Conservation (phyloP, 768 basidiomycete genomes). For the Asterophora parasitica region DNA sequence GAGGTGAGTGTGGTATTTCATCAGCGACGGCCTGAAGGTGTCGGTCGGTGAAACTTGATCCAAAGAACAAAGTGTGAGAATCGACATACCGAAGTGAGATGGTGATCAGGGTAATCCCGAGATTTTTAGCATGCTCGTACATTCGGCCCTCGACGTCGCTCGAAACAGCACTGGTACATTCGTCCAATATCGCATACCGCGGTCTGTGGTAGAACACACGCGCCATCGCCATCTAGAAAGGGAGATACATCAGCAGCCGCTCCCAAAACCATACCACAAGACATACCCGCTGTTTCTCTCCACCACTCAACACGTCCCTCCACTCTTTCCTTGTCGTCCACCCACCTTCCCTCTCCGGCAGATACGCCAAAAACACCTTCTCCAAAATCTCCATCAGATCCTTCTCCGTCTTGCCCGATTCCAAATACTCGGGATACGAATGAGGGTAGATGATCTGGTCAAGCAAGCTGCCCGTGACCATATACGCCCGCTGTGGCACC, state of each 20-base stretch:
- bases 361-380: conserved; percentile 78
- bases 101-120: conserved; percentile 90
- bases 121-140: conserved; percentile 88
- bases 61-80: not conserved
- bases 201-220: conserved; percentile 89
- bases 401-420: conserved; percentile 52
- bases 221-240: conserved; percentile 76
- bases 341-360: conserved; percentile 85
- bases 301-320: conserved; percentile 93
- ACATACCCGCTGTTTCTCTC: conserved; percentile 86
- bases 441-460: conserved; percentile 96
- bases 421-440: conserved; percentile 68
- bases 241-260: not conserved
- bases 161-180: conserved; percentile 94
- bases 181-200: conserved; percentile 80
- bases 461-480: conserved; percentile 80
- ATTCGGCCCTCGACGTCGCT: conserved; percentile 94
- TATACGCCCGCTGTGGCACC: conserved; percentile 90
- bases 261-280: conserved; percentile 16
- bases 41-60: not conserved
- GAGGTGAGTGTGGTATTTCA: conserved; percentile 86
- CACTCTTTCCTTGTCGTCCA: conserved; percentile 91
- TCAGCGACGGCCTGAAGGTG: conserved; percentile 63
- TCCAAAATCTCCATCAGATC: conserved; percentile 77
- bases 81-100: conserved; percentile 72